These are phyloP conservation scores for Russula vinacea DNA, from an alignment of 768 basidiomycete species.

Conservation along the genomic window DNA sequence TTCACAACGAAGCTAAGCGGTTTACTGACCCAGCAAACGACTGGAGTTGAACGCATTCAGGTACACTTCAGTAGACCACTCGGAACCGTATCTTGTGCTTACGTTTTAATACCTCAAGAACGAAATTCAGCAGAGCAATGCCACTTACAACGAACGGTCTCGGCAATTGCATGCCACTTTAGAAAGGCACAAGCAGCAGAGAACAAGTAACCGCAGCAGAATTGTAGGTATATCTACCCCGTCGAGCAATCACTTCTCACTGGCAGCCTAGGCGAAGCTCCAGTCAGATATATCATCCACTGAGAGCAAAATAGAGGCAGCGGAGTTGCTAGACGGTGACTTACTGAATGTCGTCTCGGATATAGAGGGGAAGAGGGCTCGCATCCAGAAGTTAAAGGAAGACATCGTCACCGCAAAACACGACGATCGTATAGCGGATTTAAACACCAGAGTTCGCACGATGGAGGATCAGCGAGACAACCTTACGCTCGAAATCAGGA, in stretches of 20 bases:
- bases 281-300: slow-evolving; percentile 50
- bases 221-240: slow-evolving; percentile 44
- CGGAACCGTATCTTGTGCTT: slow-evolving; percentile 1
- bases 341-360: slow-evolving; percentile 55
- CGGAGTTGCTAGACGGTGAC: slow-evolving; percentile 52
- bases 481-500: slow-evolving; percentile 66
- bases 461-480: slow-evolving; percentile 69
- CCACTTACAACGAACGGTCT: slow-evolving; percentile 63
- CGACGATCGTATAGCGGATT: slow-evolving; percentile 59
- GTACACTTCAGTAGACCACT: slow-evolving; percentile 38
- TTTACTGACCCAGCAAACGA: slow-evolving; percentile 57
- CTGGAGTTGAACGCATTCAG: slow-evolving; percentile 65
- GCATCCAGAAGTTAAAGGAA: slow-evolving; percentile 56
- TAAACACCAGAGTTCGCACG: slow-evolving; percentile 48
- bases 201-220: slow-evolving; percentile 50
- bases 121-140: slow-evolving; percentile 53
- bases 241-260: neutral
- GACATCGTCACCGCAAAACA: slow-evolving; percentile 61
- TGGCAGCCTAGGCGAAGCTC: slow-evolving; percentile 31
- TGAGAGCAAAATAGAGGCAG: slow-evolving; percentile 56
- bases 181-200: slow-evolving; percentile 54
- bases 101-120: slow-evolving; percentile 38
- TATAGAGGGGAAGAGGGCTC: slow-evolving; percentile 63
- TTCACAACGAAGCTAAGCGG: slow-evolving; percentile 67
- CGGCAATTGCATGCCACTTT: slow-evolving; percentile 55